A percentile compares a stretch with the other conserved stretches of the same genome.
phyloP scores from a whole-genome alignment of 176 grass and related monocot genomes.

The Bolboschoenus planiculmis region DNA sequence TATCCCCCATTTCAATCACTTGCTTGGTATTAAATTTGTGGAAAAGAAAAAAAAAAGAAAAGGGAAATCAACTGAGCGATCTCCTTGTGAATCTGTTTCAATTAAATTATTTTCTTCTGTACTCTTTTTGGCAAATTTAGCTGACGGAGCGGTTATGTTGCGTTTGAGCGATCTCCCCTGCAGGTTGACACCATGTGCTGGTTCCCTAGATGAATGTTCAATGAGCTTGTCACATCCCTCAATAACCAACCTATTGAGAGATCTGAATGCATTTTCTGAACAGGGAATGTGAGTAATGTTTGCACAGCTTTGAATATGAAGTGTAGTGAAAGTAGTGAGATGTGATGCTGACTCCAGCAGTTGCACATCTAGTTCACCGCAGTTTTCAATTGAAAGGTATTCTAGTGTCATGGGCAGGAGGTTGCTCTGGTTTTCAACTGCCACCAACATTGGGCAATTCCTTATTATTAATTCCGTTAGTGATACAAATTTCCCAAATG shows the following conservation, averaged over 20 bases:
- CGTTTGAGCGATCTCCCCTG: too few relatives aligned
- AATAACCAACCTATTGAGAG: background rate
- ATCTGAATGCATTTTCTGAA: background rate
- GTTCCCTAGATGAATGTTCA: too few relatives aligned
- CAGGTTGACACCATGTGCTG: background rate
- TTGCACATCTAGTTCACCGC: conserved; percentile 1
- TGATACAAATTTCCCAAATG: background rate
- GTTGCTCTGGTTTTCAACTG: background rate
- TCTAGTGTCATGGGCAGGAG: background rate
- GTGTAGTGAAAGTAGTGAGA: background rate
- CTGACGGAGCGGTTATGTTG: too few relatives aligned
- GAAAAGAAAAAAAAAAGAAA: too few relatives aligned
- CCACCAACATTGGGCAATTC: conserved; percentile 15
- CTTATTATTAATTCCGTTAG: conserved; percentile 14
- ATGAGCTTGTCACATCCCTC: background rate
- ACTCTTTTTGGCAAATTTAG: too few relatives aligned
- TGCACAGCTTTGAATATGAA: background rate
- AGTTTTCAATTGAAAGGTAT: background rate
- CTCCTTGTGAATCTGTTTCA: too few relatives aligned
- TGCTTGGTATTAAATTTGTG: too few relatives aligned
- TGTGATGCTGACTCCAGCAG: background rate
- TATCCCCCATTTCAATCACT: too few relatives aligned
- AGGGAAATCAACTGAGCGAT: too few relatives aligned
- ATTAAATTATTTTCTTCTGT: too few relatives aligned
- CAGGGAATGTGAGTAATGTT: conserved; percentile 20